A percentile compares a stretch with the other conserved stretches of the same genome.
Evolutionary conservation across 176 grass and related monocot species (phyloP).

Genomic region (Oryza rufipogon): DNA sequence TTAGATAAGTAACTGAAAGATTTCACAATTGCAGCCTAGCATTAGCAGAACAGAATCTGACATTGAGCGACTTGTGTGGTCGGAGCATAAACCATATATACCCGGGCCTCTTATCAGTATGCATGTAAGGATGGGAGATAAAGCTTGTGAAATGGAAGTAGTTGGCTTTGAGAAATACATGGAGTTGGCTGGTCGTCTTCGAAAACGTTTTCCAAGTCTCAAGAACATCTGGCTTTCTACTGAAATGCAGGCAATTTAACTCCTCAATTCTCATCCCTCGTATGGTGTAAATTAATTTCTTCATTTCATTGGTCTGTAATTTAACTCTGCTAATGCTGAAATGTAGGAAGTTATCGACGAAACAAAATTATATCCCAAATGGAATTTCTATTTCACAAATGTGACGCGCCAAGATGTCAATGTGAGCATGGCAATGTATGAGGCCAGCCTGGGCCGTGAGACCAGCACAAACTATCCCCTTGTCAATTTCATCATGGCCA

Average conservation of each 20-base stretch:
- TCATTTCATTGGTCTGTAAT: background rate
- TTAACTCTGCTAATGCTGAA: background rate
- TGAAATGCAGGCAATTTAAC: constrained; percentile 67
- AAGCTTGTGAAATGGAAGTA: constrained; percentile 73
- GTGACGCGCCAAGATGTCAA: constrained; percentile 54
- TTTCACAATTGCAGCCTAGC: constrained; percentile 35
- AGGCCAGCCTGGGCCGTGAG: constrained; percentile 59
- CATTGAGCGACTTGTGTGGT: constrained; percentile 66
- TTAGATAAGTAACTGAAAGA: background rate
- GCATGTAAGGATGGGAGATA: constrained; percentile 82
- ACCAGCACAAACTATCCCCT: constrained; percentile 68
- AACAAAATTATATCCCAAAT: constrained; percentile 48
- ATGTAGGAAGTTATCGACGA: constrained; percentile 59
- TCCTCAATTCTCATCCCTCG: background rate
- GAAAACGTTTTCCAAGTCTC: constrained; percentile 46
- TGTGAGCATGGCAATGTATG: constrained; percentile 53
- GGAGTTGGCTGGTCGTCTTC: constrained; percentile 50
- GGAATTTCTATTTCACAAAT: constrained; percentile 78
- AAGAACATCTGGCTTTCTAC: constrained; percentile 72
- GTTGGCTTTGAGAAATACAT: constrained; percentile 71
- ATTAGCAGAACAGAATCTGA: constrained; percentile 30
- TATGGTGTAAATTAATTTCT: constrained; percentile 13
- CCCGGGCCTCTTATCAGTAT: constrained; percentile 65
- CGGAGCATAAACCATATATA: constrained; percentile 57
- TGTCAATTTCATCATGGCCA: constrained; percentile 67